phyloP scores from a whole-genome alignment of 352 stramenopile species.

The Phytopythium boreale region DNA sequence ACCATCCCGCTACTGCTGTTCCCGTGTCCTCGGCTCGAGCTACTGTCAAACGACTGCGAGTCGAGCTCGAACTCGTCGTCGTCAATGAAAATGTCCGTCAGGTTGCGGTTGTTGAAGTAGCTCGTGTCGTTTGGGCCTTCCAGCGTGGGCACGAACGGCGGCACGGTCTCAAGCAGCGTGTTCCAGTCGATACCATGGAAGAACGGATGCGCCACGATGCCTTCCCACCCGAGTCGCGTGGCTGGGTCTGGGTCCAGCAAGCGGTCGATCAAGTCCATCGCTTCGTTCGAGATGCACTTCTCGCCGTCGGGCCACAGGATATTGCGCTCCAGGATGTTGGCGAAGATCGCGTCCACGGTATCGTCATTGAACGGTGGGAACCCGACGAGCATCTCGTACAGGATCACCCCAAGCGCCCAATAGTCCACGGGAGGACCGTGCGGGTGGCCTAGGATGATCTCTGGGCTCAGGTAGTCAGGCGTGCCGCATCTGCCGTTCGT shows the following conservation, averaged over 20 bases:
- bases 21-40: background rate
- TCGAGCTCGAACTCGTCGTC: slow-evolving; percentile 70
- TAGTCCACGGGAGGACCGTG: slow-evolving; percentile 85
- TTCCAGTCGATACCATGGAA: slow-evolving; percentile 82
- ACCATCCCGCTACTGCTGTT: background rate
- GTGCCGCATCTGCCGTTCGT: slow-evolving; percentile 81
- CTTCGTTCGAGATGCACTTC: slow-evolving; percentile 77
- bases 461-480: slow-evolving; percentile 86
- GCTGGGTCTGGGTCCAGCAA: slow-evolving; percentile 67
- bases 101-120: slow-evolving; percentile 89
- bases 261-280: slow-evolving; percentile 81
- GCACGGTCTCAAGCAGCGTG: slow-evolving; percentile 69
- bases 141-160: slow-evolving; percentile 84
- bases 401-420: slow-evolving; percentile 89
- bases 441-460: slow-evolving; percentile 74
- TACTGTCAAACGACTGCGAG: slow-evolving; percentile 34
- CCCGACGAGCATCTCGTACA: slow-evolving; percentile 88
- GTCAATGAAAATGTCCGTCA: slow-evolving; percentile 85
- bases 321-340: slow-evolving; percentile 79
- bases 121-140: slow-evolving; percentile 86
- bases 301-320: slow-evolving; percentile 89
- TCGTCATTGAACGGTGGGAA: slow-evolving; percentile 90
- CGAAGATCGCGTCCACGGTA: slow-evolving; percentile 85
- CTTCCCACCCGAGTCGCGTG: slow-evolving; percentile 67
- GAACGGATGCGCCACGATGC: slow-evolving; percentile 61